Base-by-base conservation (phyloP, 441 rosid species). In the Eutrema salsugineum region DNA sequence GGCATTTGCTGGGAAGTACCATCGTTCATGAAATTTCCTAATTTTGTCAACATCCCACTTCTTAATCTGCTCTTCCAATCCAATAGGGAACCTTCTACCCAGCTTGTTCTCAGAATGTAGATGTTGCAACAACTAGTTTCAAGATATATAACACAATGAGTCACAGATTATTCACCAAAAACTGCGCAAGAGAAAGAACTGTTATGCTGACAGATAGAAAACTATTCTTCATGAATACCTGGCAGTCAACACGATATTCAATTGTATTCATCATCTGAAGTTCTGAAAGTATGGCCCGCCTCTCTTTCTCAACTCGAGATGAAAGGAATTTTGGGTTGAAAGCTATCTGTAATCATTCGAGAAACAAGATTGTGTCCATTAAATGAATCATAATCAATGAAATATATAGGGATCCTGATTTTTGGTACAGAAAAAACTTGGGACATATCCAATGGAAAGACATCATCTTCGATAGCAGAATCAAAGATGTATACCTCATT, bases 201-300 rank as follows among this genome's bases (percentile, higher is more conserved):
- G 35, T 11, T 58, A 40, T 32, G 68, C 73, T 48, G 68, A 74
- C 64, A 76, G 62, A 77, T 48, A 65, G 19, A 69, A 65, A 46
- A 59, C 53, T 50, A 63, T 22, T 50, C 48, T 19, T 53, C 35
- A 59, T 66, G 24, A 50, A 66, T 71, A 95, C 99, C 97, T 93
- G 99, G 80, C 99, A 96, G 82, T 96, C 99, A 50, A 96, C 99
- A 78, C 99, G 97, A 76, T 96, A 96, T 79, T 96, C 99, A 61
- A 96, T 96, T 3, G 99, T 93, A 76, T 96, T 96, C 99, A 96
- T 96, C 99, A 96, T 96, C 81, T 96, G 99, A 60, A 96, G 78
- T 83, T 96, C 98, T 27, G 99, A 96, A 83, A 96, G 97, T 79
- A 96, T 96, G 71, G 99, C 99, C 17, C 97, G 91, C 39, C 97